Conservation (phyloP, 2,329 filamentous ascomycete genomes). For the Scedosporium minutisporum region DNA sequence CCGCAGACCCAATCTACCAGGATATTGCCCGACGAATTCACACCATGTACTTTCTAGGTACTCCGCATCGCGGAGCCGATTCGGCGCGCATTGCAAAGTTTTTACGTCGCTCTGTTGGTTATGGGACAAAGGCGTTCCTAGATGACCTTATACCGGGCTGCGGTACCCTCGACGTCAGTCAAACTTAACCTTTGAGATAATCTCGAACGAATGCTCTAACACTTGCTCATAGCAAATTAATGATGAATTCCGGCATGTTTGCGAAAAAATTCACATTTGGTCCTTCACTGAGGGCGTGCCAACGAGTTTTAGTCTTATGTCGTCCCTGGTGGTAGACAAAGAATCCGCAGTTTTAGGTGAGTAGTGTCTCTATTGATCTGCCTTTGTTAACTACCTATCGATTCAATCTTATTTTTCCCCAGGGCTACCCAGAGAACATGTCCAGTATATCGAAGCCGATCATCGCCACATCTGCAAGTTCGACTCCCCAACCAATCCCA, state of each 20-base stretch:
- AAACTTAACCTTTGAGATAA: neutral
- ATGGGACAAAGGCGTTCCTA: neutral
- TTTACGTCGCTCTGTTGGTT: neutral
- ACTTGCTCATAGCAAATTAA: neutral
- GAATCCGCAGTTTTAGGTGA: neutral
- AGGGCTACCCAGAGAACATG: conserved; percentile 14
- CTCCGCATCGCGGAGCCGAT: neutral
- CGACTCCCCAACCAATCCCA: conserved; percentile 12
- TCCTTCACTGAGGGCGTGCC: neutral
- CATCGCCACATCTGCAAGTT: conserved; percentile 20
- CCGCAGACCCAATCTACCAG: no score
- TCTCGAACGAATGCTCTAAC: neutral
- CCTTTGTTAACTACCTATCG: neutral
- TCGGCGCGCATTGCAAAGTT: neutral
- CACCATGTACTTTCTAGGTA: neutral
- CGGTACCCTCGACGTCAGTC: neutral
- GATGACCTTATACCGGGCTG: neutral
- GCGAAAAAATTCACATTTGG: neutral
- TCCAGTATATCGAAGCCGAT: conserved; percentile 16
- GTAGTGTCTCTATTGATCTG: neutral
- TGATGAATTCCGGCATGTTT: neutral
- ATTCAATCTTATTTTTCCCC: neutral
- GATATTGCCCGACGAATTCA: no score
- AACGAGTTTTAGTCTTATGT: neutral
- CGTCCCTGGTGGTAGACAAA: neutral